Base-by-base conservation (phyloP, 306 rosid genomes). In the Herpetospermum pedunculosum region DNA sequence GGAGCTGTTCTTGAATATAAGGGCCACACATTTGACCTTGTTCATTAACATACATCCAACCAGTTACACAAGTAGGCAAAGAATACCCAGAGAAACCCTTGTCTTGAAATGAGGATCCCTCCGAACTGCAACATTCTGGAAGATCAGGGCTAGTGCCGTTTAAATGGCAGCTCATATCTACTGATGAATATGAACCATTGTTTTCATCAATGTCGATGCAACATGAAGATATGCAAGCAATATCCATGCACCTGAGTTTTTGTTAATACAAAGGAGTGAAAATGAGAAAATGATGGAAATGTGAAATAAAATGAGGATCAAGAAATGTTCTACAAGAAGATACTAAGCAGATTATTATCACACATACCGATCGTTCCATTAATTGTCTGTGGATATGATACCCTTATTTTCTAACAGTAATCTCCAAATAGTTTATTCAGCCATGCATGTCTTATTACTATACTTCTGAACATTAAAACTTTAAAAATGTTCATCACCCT, bases 11-110 rank as follows among this genome's bases (percentile, higher is more conserved):
- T 83, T 88, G 86, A 63, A 91, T 85, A 75, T 94, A 94, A 34
- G 99, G 99, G 78, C 99, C 99, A 34, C 97, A 94, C 99, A 94
- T 91, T 77, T 91, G 90, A 46, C 92, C 97, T 28, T 80, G 79
- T 77, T 89, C 96, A 72, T 94, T 94, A 65, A 89, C 88, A 81
- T 94, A 94, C 96, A 85, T 91, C 99, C 99, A 94, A 77, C 97
- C 97, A 81, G 89, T 91, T 77, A 82, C 96, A 81, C 77, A 77
- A 81, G 77, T 65, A 79, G 90, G 78, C 32, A 81, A 83, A 70
- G 79, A 79, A 83, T 76, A 84, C 70, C 76, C 83, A 82, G 75
- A 7, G 67, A 80, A 85, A 81, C 81, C 76, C 81, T 83, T 86
- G 70, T 81, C 81, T 69, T 72, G 77, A 49, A 69, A 84, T 48